phyloP scores from a whole-genome alignment of 164 flowering plant species.

The Vitis labrusca region DNA sequence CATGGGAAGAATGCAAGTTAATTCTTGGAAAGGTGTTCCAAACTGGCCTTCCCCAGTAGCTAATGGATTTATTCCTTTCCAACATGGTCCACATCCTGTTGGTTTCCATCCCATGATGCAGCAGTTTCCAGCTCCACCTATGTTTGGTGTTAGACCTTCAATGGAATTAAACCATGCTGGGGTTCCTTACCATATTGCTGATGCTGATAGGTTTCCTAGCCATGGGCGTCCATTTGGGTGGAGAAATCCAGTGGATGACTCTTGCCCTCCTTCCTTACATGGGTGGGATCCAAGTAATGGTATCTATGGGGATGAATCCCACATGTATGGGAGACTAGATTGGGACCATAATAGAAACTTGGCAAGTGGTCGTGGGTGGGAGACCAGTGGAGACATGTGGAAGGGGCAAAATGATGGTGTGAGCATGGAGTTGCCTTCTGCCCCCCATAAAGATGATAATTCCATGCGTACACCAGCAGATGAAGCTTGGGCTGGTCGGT shows the following conservation, averaged over 20 bases:
- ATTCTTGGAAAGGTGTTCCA: constrained; percentile 60
- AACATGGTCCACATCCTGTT: constrained; percentile 53
- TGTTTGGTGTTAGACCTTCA: constrained; percentile 63
- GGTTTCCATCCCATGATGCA: constrained; percentile 59
- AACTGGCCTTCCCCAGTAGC: constrained; percentile 61
- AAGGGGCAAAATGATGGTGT: constrained; percentile 45
- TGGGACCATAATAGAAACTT: constrained; percentile 56
- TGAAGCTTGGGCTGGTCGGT: constrained; percentile 35
- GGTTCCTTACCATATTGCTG: constrained; percentile 50
- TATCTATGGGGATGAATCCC: constrained; percentile 48
- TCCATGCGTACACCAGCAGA: constrained; percentile 20
- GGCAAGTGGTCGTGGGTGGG: constrained; percentile 43
- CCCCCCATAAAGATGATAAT: constrained; percentile 36
- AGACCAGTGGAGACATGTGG: constrained; percentile 45
- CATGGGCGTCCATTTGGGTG: constrained; percentile 68
- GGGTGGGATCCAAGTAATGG: constrained; percentile 64
- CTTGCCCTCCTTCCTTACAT: constrained; percentile 46
- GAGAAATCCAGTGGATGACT: constrained; percentile 54
- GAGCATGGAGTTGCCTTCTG: constrained; percentile 32
- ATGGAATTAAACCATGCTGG: constrained; percentile 52
- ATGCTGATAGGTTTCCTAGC: constrained; percentile 52
- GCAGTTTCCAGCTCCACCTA: constrained; percentile 51
- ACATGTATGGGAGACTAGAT: constrained; percentile 51
- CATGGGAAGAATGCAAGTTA: constrained; percentile 48
- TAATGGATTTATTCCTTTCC: constrained; percentile 65